phyloP scores from a whole-genome alignment of 208 protist species.

The Acanthamoeba lenticulata region DNA sequence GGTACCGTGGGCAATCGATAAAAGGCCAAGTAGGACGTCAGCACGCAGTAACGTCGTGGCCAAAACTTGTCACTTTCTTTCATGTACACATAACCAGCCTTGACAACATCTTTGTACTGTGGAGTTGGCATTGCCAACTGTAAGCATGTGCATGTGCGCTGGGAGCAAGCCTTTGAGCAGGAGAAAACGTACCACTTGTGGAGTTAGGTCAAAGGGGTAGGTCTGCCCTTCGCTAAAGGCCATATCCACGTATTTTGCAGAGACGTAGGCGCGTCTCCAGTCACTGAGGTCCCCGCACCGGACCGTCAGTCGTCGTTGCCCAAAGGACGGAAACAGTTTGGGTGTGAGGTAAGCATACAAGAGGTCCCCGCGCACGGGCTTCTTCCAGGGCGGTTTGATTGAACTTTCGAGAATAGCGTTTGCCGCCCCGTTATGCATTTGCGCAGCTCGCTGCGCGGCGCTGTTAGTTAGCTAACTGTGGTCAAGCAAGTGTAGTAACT shows the following conservation, averaged over 20 bases:
- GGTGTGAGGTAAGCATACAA: not conserved
- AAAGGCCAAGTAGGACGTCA: constrained; percentile 25
- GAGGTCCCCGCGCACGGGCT: not conserved
- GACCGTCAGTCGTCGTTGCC: too few species aligned
- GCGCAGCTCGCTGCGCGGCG: not conserved
- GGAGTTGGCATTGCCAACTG: not conserved
- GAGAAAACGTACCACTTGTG: not conserved
- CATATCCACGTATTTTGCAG: not conserved
- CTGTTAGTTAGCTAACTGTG: too few species aligned
- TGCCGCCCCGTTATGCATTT: not conserved
- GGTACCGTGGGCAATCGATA: not conserved
- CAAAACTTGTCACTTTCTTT: constrained; percentile 31
- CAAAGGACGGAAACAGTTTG: too few species aligned
- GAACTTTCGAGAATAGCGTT: not conserved
- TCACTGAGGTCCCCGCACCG: too few species aligned
- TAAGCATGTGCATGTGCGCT: not conserved
- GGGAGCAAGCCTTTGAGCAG: not conserved
- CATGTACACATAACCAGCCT: constrained; percentile 19
- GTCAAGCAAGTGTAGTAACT: too few species aligned
- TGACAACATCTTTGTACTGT: not conserved
- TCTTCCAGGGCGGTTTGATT: not conserved
- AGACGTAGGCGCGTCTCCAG: not conserved
- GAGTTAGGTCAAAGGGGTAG: not conserved
- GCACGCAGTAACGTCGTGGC: constrained; percentile 4
- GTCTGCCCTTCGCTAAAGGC: not conserved